These are phyloP conservation scores for Malus hybrid DNA, from an alignment of 331 rosid genomes.

Conservation along the genomic window DNA sequence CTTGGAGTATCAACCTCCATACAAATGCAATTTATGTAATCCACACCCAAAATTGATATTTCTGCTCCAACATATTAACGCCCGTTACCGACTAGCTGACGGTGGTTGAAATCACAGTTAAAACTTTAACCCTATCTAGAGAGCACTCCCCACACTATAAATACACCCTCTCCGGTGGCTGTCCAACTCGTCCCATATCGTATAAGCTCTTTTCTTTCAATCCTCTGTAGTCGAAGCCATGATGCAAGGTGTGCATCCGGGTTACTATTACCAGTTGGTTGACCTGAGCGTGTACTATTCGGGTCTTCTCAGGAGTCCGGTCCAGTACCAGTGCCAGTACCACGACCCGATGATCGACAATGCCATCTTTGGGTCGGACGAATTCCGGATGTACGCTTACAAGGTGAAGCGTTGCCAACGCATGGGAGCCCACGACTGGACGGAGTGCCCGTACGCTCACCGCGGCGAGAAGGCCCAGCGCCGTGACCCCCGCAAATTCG, in stretches of 20 bases:
- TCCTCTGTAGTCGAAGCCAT: neutral
- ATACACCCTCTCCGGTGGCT: neutral
- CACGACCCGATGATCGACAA: conserved; percentile 1
- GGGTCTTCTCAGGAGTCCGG: neutral
- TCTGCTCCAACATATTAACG: neutral
- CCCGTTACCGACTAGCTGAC: neutral
- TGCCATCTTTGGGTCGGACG: conserved; percentile 21
- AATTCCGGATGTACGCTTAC: conserved; percentile 34
- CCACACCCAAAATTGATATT: neutral
- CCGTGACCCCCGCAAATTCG: conserved; percentile 32
- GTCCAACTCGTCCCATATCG: neutral
- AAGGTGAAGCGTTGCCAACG: conserved; percentile 45
- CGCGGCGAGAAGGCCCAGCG: conserved; percentile 49
- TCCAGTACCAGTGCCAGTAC: neutral
- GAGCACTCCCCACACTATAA: conserved; percentile 5
- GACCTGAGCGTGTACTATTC: neutral
- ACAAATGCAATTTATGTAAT: neutral
- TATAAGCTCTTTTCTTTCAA: neutral
- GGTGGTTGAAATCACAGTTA: neutral
- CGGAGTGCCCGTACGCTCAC: conserved; percentile 51
- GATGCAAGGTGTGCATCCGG: conserved; percentile 6
- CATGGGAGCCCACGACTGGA: conserved; percentile 48
- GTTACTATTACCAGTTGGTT: neutral
- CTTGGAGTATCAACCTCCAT: conserved; percentile 7
- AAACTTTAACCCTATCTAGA: neutral